phyloP scores from a whole-genome alignment of 495 filamentous ascomycete species.

The Talaromyces trachyspermus region DNA sequence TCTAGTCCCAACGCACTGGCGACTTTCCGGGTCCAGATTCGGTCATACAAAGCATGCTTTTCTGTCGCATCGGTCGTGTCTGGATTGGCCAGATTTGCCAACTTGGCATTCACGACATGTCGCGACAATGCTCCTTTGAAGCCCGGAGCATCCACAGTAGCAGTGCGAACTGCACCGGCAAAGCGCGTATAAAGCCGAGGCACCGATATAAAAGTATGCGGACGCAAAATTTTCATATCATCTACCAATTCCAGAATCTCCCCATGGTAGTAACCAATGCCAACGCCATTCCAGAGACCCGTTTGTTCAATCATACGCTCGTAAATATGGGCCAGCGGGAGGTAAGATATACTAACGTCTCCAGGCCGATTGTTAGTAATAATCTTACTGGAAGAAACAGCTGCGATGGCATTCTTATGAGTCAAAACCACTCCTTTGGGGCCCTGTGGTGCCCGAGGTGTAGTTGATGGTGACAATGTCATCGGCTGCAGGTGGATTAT shows the following conservation, averaged over 20 bases:
- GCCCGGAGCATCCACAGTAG: constrained; percentile 70
- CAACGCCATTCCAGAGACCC: constrained; percentile 60
- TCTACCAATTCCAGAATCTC: constrained; percentile 83
- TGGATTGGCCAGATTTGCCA: constrained; percentile 65
- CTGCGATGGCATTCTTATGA: constrained; percentile 73
- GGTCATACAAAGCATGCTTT: constrained; percentile 81
- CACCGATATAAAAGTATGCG: constrained; percentile 80
- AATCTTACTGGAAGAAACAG: constrained; percentile 50
- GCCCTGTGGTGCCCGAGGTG: constrained; percentile 91
- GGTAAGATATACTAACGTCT: constrained; percentile 73
- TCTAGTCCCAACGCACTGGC: constrained; percentile 74
- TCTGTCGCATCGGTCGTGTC: constrained; percentile 64
- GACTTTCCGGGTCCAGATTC: constrained; percentile 89
- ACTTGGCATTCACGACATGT: constrained; percentile 71
- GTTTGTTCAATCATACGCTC: constrained; percentile 75
- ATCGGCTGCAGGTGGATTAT: constrained; percentile 58
- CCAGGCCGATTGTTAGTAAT: constrained; percentile 39
- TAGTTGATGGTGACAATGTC: constrained; percentile 95
- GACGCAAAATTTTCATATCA: constrained; percentile 79
- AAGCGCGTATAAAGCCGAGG: constrained; percentile 93
- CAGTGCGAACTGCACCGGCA: constrained; percentile 66
- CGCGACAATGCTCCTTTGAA: constrained; percentile 77
- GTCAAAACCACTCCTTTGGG: constrained; percentile 90
- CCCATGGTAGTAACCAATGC: constrained; percentile 93
- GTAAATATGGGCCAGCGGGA: constrained; percentile 93